phyloP scores from a whole-genome alignment of 441 rosid species.

The Populus hybrid region DNA sequence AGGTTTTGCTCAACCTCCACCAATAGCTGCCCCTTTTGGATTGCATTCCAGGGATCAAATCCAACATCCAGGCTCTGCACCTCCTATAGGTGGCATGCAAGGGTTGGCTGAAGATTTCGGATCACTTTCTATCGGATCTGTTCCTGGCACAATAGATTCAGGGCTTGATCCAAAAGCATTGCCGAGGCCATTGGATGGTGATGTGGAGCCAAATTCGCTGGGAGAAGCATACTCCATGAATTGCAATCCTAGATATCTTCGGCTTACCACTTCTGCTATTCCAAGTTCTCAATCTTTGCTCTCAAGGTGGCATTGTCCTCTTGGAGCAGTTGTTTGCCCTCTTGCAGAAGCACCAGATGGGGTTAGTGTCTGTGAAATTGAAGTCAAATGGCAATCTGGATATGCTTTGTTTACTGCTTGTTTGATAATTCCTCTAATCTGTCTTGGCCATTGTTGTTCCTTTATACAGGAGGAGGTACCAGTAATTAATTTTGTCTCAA shows the following conservation, averaged over 20 bases:
- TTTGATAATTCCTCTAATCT: constrained; percentile 13
- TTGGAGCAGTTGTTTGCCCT: constrained; percentile 99
- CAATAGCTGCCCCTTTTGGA: constrained; percentile 37
- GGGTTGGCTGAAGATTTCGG: constrained; percentile 87
- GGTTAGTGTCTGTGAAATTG: constrained; percentile 53
- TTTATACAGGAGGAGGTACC: constrained; percentile 91
- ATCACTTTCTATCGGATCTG: constrained; percentile 66
- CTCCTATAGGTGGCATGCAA: constrained; percentile 62
- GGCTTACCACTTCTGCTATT: constrained; percentile 84
- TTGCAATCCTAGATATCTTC: constrained; percentile 78
- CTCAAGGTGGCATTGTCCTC: constrained; percentile 98
- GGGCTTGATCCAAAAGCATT: constrained; percentile 73
- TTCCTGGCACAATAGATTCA: constrained; percentile 80
- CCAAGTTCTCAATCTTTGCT: constrained; percentile 90
- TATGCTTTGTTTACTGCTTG: constrained; percentile 11
- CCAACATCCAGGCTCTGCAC: constrained; percentile 38
- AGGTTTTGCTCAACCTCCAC: constrained; percentile 45
- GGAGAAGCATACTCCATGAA: constrained; percentile 69
- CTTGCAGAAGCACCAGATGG: constrained; percentile 94
- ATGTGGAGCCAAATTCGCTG: constrained; percentile 67
- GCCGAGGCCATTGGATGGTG: constrained; percentile 95
- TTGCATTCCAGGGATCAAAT: constrained; percentile 35
- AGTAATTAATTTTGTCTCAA: constrained; percentile 72
- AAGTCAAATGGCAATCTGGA: constrained; percentile 16
- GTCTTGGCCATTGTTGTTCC: constrained; percentile 20